Base-by-base conservation (phyloP, 495 filamentous ascomycete genomes). In the Talaromyces stipitatus region DNA sequence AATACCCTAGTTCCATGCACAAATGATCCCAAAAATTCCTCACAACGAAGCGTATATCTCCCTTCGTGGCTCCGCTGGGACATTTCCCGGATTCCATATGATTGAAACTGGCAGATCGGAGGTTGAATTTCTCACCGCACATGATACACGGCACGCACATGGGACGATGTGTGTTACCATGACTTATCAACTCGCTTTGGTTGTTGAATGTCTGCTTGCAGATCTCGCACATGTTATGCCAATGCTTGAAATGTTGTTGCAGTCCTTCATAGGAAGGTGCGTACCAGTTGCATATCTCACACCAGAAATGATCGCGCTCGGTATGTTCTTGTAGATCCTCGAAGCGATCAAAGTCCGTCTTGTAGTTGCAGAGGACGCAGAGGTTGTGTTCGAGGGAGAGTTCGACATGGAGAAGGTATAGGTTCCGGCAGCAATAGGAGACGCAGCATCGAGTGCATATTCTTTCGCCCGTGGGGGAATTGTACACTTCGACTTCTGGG, bases 281-380 rank as follows among this genome's bases (percentile, higher is more conserved):
- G 6, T 8, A 56, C 33, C 54, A 56, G 54, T 56, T 45, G 12
- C 54, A 56, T 29, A 38, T 9, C 16, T 56, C 54, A 22, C 54
- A 56, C 24, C 26, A 48, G 28, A 56, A 38, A 32, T 56, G 54
- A 1, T 46, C 54, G 12, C n/a, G 45, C 26, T 56, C 54, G 9
- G 47, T 20, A 46, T 56, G 54, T 29, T 56, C 54, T 23, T 56
- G 54, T 1, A 56, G 41, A n/a, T 27, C 38, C 2, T 36, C 22
- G 54, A 45, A 56, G 16, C 36, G n/a, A 4, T n/a, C 36, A 14
- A 47, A 56, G 10, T 46, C 54, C 41, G 28, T 45, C 1, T 12
- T 48, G n/a, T 45, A 46, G 24, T 8, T 16, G 32, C 54, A 56
- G 38, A 56, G 16, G 33, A 29, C 3, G 54, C 54, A 56, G 5